These are phyloP conservation scores for Pleurostoma richardsiae DNA, from an alignment of 2,329 filamentous ascomycete species.

Conservation along the genomic window DNA sequence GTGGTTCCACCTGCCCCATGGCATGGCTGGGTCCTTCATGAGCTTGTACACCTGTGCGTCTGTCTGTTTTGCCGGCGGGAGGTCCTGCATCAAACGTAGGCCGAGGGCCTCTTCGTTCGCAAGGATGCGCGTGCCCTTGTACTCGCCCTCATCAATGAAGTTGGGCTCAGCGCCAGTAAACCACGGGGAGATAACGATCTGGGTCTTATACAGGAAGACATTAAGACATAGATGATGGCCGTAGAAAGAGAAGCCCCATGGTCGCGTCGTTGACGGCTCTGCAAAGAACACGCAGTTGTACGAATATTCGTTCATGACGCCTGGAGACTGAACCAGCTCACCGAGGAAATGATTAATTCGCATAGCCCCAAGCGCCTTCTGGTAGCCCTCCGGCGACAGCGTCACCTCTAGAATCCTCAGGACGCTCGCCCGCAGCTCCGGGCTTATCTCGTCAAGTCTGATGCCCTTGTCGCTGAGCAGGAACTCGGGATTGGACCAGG, in stretches of 20 bases:
- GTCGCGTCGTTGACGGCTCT: slow-evolving; percentile 44
- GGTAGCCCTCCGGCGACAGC: slow-evolving; percentile 65
- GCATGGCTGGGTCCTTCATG: slow-evolving; percentile 63
- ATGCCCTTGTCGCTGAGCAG: slow-evolving; percentile 64
- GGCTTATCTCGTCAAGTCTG: slow-evolving; percentile 56
- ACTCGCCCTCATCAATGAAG: slow-evolving; percentile 59
- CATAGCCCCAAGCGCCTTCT: slow-evolving; percentile 66
- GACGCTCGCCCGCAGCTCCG: slow-evolving; percentile 39
- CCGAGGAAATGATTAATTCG: slow-evolving; percentile 72
- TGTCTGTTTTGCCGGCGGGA: slow-evolving; percentile 38
- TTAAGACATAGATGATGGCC: slow-evolving; percentile 75
- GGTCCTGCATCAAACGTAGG: slow-evolving; percentile 63
- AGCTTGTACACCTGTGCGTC: slow-evolving; percentile 52
- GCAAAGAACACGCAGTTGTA: slow-evolving; percentile 76
- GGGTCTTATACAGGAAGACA: slow-evolving; percentile 58
- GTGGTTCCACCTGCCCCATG: slow-evolving; percentile 67
- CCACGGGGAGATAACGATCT: slow-evolving; percentile 67
- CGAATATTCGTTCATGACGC: slow-evolving; percentile 67
- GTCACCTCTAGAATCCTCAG: slow-evolving; percentile 51
- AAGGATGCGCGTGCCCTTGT: slow-evolving; percentile 61
- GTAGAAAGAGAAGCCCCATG: slow-evolving; percentile 73
- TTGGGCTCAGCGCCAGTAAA: slow-evolving; percentile 82
- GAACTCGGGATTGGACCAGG: slow-evolving; percentile 69
- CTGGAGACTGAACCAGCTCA: slow-evolving; percentile 54
- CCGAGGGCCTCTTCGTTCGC: slow-evolving; percentile 60